Percentiles rank a stretch among this genome's conserved stretches.
Evolutionary conservation across 305 asterid species (phyloP).

Genomic region (Fraxinus nigra): DNA sequence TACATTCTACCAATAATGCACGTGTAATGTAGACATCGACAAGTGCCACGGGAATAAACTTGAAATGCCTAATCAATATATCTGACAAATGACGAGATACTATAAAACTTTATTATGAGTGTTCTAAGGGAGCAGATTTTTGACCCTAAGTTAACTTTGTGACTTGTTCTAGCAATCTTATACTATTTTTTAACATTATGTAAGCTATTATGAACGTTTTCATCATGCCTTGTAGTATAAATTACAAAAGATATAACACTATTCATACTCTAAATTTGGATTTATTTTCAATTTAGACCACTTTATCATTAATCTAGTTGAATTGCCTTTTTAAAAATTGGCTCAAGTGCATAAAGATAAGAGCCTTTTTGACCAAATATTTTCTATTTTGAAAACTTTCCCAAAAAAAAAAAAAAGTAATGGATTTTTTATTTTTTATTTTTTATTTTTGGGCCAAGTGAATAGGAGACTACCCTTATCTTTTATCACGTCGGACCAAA

Average conservation of each 20-base stretch:
- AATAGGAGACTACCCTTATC: constrained; percentile 24
- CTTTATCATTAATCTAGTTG: not conserved
- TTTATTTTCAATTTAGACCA: not conserved
- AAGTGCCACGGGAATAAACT: not conserved
- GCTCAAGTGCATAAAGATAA: not conserved
- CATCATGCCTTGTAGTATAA: not conserved
- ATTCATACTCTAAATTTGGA: not conserved
- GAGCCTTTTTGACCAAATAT: not conserved
- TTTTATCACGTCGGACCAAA: constrained; percentile 25
- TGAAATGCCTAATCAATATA: not conserved
- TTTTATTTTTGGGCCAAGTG: no score
- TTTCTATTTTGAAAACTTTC: not conserved
- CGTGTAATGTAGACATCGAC: not conserved
- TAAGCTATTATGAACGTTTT: not conserved
- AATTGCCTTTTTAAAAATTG: not conserved
- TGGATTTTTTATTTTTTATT: no score
- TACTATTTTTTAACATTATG: no score
- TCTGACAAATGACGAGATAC: not conserved
- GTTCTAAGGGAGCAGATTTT: not conserved
- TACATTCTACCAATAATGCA: not conserved
- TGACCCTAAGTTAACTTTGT: not conserved
- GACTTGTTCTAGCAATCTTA: not conserved
- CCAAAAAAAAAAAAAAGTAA: no score
- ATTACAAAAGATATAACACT: not conserved
- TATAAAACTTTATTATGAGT: no score